These are phyloP conservation scores for Coemansia umbellata DNA, from an alignment of 192 early-diverging fungal genomes.

Conservation along the genomic window DNA sequence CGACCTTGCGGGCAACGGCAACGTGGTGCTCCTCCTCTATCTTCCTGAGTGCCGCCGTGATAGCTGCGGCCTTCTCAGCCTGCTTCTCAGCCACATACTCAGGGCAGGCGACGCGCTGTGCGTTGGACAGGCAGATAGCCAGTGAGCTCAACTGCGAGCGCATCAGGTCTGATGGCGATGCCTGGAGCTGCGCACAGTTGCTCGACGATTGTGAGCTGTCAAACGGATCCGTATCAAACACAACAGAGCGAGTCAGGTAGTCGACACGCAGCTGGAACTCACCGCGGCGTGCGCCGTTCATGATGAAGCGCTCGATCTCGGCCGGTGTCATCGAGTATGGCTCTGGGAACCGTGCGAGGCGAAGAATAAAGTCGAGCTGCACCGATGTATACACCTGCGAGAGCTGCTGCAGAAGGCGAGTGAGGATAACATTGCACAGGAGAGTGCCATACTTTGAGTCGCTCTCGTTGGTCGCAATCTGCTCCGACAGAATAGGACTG, in stretches of 20 bases:
- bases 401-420: conserved; percentile 95
- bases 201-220: conserved; percentile 71
- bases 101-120: conserved; percentile 82
- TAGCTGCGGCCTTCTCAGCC: conserved; percentile 60
- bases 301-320: conserved; percentile 96
- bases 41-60: conserved; percentile 66
- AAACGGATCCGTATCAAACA: conserved; percentile 92
- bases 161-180: conserved; percentile 86
- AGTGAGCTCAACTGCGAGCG: conserved; percentile 86
- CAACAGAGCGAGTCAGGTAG: conserved; percentile 82
- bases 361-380: conserved; percentile 89
- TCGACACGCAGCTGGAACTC: conserved; percentile 95
- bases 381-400: conserved; percentile 98
- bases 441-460: conserved; percentile 87
- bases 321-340: conserved; percentile 81
- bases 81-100: conserved; percentile 61
- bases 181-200: conserved; percentile 78
- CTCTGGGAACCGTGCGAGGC: conserved; percentile 82
- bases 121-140: conserved; percentile 79
- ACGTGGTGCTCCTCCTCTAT: conserved; percentile 80
- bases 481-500: conserved; percentile 73
- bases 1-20: conserved; percentile 69
- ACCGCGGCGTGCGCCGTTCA: conserved; percentile 95
- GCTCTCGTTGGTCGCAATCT: conserved; percentile 66
- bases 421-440: conserved; percentile 93